Percentiles rank a stretch among this genome's conserved stretches.
These are phyloP conservation scores for Lecanosticta acicola DNA, from an alignment of 2,329 filamentous ascomycete genomes.

Conservation along the genomic window DNA sequence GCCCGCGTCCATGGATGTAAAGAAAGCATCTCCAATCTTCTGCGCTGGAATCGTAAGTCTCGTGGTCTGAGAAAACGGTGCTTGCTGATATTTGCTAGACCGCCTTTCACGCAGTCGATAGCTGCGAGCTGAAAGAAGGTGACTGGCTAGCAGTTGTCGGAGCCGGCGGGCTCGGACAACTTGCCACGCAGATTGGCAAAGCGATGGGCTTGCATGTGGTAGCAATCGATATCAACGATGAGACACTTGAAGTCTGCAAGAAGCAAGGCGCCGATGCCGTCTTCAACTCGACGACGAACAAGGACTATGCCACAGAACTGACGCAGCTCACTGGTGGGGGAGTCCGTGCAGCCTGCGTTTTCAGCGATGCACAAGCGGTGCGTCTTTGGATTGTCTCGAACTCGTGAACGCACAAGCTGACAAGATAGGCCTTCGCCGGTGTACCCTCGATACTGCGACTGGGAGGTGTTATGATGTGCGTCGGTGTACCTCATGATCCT, in stretches of 20 bases:
- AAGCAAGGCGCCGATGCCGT: slow-evolving; percentile 16
- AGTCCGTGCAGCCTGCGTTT: slow-evolving; percentile 15
- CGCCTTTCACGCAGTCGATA: slow-evolving; percentile 18
- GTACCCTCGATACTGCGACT: slow-evolving; percentile 11
- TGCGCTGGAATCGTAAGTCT: slow-evolving; percentile 15
- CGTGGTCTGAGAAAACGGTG: not conserved
- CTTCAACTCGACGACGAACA: slow-evolving; percentile 14
- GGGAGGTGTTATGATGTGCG: slow-evolving; percentile 17
- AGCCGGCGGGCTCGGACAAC: slow-evolving; percentile 15
- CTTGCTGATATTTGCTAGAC: slow-evolving; percentile 2
- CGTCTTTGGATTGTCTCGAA: too few species aligned
- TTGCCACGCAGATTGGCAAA: slow-evolving; percentile 18
- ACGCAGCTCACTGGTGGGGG: slow-evolving; percentile 14
- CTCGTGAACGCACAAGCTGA: too few species aligned
- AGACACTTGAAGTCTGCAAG: slow-evolving; percentile 15
- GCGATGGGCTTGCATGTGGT: slow-evolving; percentile 15
- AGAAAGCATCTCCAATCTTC: slow-evolving; percentile 14
- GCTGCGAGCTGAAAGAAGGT: slow-evolving; percentile 12
- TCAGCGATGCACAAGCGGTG: slow-evolving; percentile 18
- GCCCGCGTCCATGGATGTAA: slow-evolving; percentile 15
- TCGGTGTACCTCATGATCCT: slow-evolving; percentile 13
- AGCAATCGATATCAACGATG: slow-evolving; percentile 17
- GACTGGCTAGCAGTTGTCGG: slow-evolving; percentile 18
- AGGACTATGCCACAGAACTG: slow-evolving; percentile 10
- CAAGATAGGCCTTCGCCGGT: slow-evolving; percentile 14